phyloP scores from a whole-genome alignment of 2,329 filamentous ascomycete genomes.

The Colletotrichum zoysiae region DNA sequence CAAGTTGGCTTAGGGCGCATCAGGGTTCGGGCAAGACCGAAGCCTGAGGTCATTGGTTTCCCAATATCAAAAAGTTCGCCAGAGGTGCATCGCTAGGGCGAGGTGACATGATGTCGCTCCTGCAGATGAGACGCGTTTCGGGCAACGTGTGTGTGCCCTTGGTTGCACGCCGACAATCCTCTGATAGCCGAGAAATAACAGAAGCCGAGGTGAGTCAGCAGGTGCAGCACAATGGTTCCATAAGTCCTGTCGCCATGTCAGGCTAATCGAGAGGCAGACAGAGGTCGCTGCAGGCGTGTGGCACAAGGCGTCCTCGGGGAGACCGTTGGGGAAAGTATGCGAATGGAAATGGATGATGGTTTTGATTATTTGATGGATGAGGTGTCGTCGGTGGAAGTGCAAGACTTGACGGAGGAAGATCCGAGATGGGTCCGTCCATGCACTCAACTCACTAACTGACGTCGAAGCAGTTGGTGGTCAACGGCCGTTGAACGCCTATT shows the following conservation, averaged over 20 bases:
- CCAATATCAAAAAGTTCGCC: conserved; percentile 14
- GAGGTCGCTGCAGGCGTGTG: neutral
- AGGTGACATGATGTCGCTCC: conserved; percentile 1
- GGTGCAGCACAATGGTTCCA: conserved; percentile 16
- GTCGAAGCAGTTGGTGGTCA: neutral
- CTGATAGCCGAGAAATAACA: conserved; percentile 3
- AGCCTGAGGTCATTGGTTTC: conserved; percentile 21
- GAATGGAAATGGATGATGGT: neutral
- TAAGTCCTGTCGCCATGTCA: conserved; percentile 20
- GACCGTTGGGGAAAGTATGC: neutral
- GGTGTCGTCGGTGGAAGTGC: conserved; percentile 1
- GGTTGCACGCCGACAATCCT: conserved; percentile 18
- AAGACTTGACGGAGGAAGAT: conserved; percentile 5
- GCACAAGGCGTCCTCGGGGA: neutral
- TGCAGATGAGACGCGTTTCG: conserved; percentile 16
- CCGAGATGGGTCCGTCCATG: conserved; percentile 11
- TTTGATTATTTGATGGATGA: neutral
- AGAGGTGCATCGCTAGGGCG: neutral
- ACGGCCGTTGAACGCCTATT: too few relatives aligned
- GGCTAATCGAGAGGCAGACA: conserved; percentile 31
- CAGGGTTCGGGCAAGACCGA: conserved; percentile 32
- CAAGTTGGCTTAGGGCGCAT: neutral
- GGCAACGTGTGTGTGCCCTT: conserved; percentile 19
- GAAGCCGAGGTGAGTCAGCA: conserved; percentile 33
- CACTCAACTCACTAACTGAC: too few relatives aligned